phyloP scores from a whole-genome alignment of 495 filamentous ascomycete species.

The Aspergillus sparsus region DNA sequence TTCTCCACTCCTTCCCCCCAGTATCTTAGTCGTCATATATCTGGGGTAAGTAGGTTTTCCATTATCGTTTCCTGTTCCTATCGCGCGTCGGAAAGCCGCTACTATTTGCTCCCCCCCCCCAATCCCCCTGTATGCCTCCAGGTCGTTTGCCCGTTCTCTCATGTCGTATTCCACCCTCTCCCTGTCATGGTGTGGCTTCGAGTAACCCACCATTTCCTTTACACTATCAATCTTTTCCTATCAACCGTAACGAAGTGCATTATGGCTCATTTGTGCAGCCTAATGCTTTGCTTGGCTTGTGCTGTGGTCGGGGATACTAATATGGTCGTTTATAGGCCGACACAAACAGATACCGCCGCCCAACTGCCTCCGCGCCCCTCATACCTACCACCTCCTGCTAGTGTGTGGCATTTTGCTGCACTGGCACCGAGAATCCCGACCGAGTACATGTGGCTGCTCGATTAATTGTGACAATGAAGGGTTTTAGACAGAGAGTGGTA shows the following conservation, averaged over 20 bases:
- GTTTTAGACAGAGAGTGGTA: conserved; percentile 97
- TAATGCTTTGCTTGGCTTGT: conserved; percentile 16
- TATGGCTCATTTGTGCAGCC: conserved; percentile 2
- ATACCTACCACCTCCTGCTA: conserved; percentile 37
- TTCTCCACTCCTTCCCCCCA: conserved; percentile 16
- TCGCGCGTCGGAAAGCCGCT: conserved; percentile 16
- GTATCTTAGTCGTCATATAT: conserved; percentile 7
- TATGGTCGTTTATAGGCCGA: conserved; percentile 35
- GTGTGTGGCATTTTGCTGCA: conserved; percentile 44
- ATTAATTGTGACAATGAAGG: conserved; percentile 74
- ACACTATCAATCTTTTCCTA: conserved; percentile 5
- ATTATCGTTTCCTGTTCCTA: conserved; percentile 23
- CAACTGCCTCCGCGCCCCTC: conserved; percentile 26
- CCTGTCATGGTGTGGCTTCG: conserved; percentile 15
- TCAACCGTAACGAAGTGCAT: not conserved
- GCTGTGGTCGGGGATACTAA: conserved; percentile 33
- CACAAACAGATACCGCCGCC: conserved; percentile 36
- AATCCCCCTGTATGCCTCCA: conserved; percentile 6
- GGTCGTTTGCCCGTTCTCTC: conserved; percentile 8
- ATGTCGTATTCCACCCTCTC: not conserved
- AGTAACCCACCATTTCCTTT: not conserved
- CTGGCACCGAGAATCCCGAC: conserved; percentile 35
- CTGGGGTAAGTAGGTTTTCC: conserved; percentile 26
- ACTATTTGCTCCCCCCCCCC: conserved; percentile 17
- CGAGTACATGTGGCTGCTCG: conserved; percentile 46